Evolutionary conservation across 306 rosid species (phyloP), one percentile per base, ranked within the genome.

Genomic region (Urtica urens): DNA sequence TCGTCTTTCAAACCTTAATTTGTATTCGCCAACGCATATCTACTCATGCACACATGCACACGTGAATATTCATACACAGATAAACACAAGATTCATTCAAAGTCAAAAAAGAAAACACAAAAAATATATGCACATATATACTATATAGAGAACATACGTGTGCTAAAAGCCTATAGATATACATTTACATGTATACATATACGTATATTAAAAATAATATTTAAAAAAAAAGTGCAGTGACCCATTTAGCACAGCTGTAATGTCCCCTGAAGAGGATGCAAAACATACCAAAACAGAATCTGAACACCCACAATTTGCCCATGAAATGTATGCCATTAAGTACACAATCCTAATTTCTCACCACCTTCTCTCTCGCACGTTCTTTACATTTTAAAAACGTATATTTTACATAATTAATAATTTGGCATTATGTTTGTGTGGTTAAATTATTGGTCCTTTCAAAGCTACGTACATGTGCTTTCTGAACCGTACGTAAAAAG

Each of bases 331-430:
- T 13, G 40, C 4, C 6, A 30, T 27, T 11, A 27, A 2, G 15
- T 7, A 15, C 7, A 6, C n/a, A 1, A 48, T 29, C 29, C 28
- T 14, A 3, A 18, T 41, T 55, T 42, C 37, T 44, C 51, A 21
- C 10, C 41, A 21, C 31, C 42, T 56, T 56, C 61, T 28, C 27
- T 6, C 49, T 34, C 40, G 26, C 41, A 43, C 61, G 48, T 38
- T 53, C 47, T 2, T 24, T 9, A 10, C 28, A 18, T 22, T 22
- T 37, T 53, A 10, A 18, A 30, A 13, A 27, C 19, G 1, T 23
- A 35, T 23, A 10, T 38, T 15, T 10, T n/a, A n/a, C n/a, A n/a
- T n/a, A n/a, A n/a, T n/a, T n/a, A n/a, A n/a, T n/a, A n/a, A n/a
- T n/a, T n/a, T n/a, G n/a, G n/a, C n/a, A n/a, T n/a, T n/a, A n/a